Evolutionary conservation across 345 rosid species (phyloP), one percentile per base, ranked within the genome.

Genomic region (Pelargonium nanum): DNA sequence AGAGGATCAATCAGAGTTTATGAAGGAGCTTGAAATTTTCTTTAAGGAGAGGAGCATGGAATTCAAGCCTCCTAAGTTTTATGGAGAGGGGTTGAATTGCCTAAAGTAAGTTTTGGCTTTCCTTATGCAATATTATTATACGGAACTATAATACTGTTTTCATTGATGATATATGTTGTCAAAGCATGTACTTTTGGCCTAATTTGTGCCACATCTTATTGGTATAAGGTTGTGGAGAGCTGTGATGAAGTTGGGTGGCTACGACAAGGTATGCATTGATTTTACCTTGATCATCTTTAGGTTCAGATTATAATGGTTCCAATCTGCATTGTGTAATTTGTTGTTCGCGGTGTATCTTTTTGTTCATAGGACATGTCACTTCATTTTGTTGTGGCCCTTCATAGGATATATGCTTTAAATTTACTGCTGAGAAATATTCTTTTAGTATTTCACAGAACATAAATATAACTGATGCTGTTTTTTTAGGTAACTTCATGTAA

Each of bases 1-100:
- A 63, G 88, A 81, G 53, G 88, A 83, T 58, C 92, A 81, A 68
- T 69, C 63, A 8, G 74, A 68, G 28, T 85, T 85, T 76, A 69
- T 77, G 79, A 75, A 69, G 74, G 83, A 81, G 62, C 80, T 85
- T 62, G 83, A 81, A 63, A 74, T 17, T 57, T 85, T 81, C 73
- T 85, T 77, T 61, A 77, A 72, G 57, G 88, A 81, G 58, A 83
- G 65, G 63, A 63, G 70, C 63, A 66, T 79, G 79, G 92, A 83
- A 58, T 85, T 85, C 78, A 85, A 79, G 69, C 83, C 88, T 63
- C 92, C 88, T 6, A 85, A 81, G 71, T 85, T 85, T 72, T 83
- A 83, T 61, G 83, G 88, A 63, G 88, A 81, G 57, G 83, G 77
- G 24, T 70, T 85, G 67, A 85, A 85, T 75, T 83, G 83, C 62